These are phyloP conservation scores for Hanseniaspora sp. DNA, from an alignment of 1,139 yeast genomes.

Conservation along the genomic window DNA sequence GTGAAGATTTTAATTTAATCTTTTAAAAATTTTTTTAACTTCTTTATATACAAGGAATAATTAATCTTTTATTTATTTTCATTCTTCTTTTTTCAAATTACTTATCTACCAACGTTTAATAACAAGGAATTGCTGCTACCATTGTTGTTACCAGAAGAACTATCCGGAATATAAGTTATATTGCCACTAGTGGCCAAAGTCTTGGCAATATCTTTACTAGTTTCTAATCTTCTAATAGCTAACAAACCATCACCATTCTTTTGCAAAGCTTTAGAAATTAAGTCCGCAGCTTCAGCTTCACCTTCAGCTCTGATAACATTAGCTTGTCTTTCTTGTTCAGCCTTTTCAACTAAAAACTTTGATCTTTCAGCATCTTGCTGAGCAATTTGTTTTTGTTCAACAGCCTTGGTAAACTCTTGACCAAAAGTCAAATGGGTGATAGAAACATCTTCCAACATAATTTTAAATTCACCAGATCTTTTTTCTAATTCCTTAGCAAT, in stretches of 20 bases:
- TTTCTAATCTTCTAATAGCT: conserved; percentile 90
- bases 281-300: conserved; percentile 97
- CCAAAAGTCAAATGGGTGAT: conserved; percentile 98
- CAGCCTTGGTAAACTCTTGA: conserved; percentile 93
- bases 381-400: conserved; percentile 97
- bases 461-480: conserved; percentile 81
- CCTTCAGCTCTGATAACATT: conserved; percentile 96
- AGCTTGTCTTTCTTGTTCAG: conserved; percentile 96
- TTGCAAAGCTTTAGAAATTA: conserved; percentile 81
- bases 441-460: conserved; percentile 89
- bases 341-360: conserved; percentile 83
- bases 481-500: conserved; percentile 77
- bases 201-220: conserved; percentile 87
- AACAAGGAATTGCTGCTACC: conserved; percentile 37
- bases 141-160: conserved; percentile 24
- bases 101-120: conserved; percentile 47
- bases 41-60: not conserved
- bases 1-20: not conserved
- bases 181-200: conserved; percentile 76
- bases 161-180: conserved; percentile 79
- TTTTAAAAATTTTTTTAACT: not conserved
- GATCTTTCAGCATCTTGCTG: conserved; percentile 99
- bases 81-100: not conserved
- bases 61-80: too few species aligned
- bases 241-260: conserved; percentile 95